Evolutionary conservation across 2,329 filamentous ascomycete genomes (phyloP), one percentile per base, ranked within the genome.

Genomic region (Endothia cerciana): DNA sequence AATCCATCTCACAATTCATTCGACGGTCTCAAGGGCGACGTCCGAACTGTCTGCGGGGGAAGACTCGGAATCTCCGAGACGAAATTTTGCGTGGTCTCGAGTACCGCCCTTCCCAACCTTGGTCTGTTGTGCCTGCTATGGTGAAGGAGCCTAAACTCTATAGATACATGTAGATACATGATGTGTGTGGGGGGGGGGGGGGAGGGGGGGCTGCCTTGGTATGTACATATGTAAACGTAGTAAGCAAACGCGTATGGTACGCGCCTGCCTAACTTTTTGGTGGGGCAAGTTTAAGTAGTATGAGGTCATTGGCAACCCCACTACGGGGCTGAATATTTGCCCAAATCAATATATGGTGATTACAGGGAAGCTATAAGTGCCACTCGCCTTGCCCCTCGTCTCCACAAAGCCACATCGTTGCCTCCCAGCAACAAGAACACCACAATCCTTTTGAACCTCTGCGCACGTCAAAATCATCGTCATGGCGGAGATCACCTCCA

Each of bases 401-500:
- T 25, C 45, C 22, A 22, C 45, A 25, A 49, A 43, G 1, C 10
- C 33, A 10, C 33, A 36, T 36, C 33, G 6, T 36, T 36, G 5
- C 33, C 33, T 15, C 6, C 57, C 25, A 1, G 11, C 3, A 6
- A n/a, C 17, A 15, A 22, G 13, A 43, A 19, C 7, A 49, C 6
- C 47, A 6, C n/a, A 45, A 1, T 40, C 3, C 30, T 19, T 15
- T 17, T 13, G 1, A 45, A 36, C 8, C 11, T 17, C n/a, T 45
- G 17, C 25, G 56, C 17, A 65, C 1, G 10, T n/a, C 15, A 56
- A 25, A 19, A 49, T 36, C 40, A 41, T 15, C 45, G 43, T 3
- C 56, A 62, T 59, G 43, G 55, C 60, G 10, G 65, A 79, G 62
- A 77, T n/a, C 57, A 19, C 83, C 69, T 79, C 80, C 33, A 56